These are phyloP conservation scores for Breynia disticha DNA, from an alignment of 441 rosid genomes.

Conservation along the genomic window DNA sequence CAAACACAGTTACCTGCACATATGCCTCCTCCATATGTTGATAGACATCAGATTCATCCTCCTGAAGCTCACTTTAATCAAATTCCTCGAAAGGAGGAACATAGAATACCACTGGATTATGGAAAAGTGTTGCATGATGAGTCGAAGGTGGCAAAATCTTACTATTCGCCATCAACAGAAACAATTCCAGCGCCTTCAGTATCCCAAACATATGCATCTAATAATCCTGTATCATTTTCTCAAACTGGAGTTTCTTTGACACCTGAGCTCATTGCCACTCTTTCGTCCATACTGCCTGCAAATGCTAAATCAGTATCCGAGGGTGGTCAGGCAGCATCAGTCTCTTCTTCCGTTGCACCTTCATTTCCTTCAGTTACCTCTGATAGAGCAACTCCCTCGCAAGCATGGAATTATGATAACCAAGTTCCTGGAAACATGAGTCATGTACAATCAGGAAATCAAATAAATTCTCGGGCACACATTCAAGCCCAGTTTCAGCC, in stretches of 20 bases:
- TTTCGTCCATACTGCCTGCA: constrained; percentile 65
- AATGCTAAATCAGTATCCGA: constrained; percentile 36
- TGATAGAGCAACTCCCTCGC: constrained; percentile 33
- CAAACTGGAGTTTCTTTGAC: constrained; percentile 61
- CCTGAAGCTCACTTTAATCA: constrained; percentile 30
- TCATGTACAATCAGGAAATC: constrained; percentile 39
- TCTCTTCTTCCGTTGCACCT: constrained; percentile 33
- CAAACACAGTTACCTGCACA: constrained; percentile 33
- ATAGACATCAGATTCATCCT: constrained; percentile 30
- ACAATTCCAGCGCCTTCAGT: constrained; percentile 25
- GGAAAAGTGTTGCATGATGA: constrained; percentile 42
- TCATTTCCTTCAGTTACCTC: constrained; percentile 25
- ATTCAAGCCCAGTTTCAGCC: constrained; percentile 35
- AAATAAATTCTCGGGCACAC: constrained; percentile 35
- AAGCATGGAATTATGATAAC: constrained; percentile 46
- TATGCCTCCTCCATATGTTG: constrained; percentile 27
- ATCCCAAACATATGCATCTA: constrained; percentile 29
- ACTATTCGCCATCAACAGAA: constrained; percentile 25
- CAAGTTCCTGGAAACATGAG: constrained; percentile 32
- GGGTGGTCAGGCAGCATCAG: constrained; percentile 32
- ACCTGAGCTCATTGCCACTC: constrained; percentile 76
- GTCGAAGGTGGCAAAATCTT: constrained; percentile 34
- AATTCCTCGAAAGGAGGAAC: constrained; percentile 35
- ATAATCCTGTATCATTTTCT: constrained; percentile 24
- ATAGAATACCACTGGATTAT: constrained; percentile 29